A percentile compares a stretch with the other conserved stretches of the same genome.
phyloP scores from a whole-genome alignment of 2,329 filamentous ascomycete species.

The Epichloe bromicola region DNA sequence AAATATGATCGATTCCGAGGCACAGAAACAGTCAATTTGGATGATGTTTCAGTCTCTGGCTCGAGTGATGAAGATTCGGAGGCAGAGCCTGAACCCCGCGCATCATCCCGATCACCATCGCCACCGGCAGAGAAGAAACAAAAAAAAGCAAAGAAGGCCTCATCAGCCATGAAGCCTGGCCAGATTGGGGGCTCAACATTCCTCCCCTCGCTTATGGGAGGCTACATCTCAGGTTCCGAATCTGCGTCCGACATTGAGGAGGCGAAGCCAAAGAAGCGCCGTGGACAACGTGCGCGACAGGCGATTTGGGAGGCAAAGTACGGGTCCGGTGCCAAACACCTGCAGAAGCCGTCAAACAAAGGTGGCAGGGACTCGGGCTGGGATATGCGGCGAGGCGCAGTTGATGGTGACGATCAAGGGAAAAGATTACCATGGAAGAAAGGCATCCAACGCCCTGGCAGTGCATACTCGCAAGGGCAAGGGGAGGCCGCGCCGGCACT shows the following conservation, averaged over 20 bases:
- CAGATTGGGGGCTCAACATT: constrained; percentile 41
- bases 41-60: constrained; percentile 27
- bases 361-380: constrained; percentile 36
- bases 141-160: constrained; percentile 8
- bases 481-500: constrained; percentile 10
- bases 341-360: constrained; percentile 27
- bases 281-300: constrained; percentile 66
- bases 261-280: constrained; percentile 53
- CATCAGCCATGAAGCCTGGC: constrained; percentile 10
- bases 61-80: constrained; percentile 17
- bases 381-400: constrained; percentile 44
- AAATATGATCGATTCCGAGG: constrained; percentile 18
- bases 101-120: constrained; percentile 15
- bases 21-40: constrained; percentile 23
- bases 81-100: constrained; percentile 14
- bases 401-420: constrained; percentile 27
- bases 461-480: neutral
- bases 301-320: constrained; percentile 73
- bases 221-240: constrained; percentile 68
- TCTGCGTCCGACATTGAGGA: constrained; percentile 54
- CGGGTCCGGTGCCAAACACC: constrained; percentile 56
- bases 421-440: constrained; percentile 39
- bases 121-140: constrained; percentile 14
- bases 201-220: constrained; percentile 63
- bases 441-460: constrained; percentile 28